Evolutionary conservation across 78 protist genomes (phyloP), one percentile per base, ranked within the genome.

Genomic region (Blattamonas nauphoetae): DNA sequence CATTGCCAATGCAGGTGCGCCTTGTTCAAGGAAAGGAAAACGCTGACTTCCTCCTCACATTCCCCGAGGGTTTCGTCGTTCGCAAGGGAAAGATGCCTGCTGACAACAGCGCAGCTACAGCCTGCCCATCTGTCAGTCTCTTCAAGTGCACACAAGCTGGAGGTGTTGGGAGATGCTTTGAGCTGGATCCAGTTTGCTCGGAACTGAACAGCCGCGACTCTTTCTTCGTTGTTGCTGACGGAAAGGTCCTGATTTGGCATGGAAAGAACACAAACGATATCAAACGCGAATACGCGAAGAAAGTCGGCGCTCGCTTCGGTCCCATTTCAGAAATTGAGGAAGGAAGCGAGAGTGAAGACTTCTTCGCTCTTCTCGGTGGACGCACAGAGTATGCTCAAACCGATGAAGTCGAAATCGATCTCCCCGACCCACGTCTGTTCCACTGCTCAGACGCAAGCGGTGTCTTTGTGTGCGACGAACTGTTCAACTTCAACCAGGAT

Each of bases 321-420:
- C 6, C 33, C 1, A 63, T 42, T 2, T 1, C 6, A 6, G 41
- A 4, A 2, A 11, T 88, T 45, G 44, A 87, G 2, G 90, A 87
- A 41, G 93, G 90, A 33, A 71, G 33, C 82, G 93, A 91, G 78
- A 44, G 85, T 83, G 89, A 78, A 71, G 93, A 82, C 46, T 91
- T 91, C 90, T 91, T 89, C 88, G 82, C 44, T 0, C 29, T 21
- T 2, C 86, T 91, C 33, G 93, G 92, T 71, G 93, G 93, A 77
- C 81, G 84, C 78, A 4, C 45, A 79, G 86, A 88, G 82, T 87
- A 88, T 1, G 77, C 79, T 38, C 5, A 63, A 36, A 44, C 0
- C 42, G 42, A 1, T 6, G 33, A 0, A 0, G n/a, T 33, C 35
- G 63, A 84, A 45, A 87, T 84, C 41, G 81, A 33, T 5, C 6